Percentiles rank a stretch among this genome's conserved stretches.
These are phyloP conservation scores for Epichloe glyceriae DNA, from an alignment of 2,329 filamentous ascomycete species.

Conservation along the genomic window DNA sequence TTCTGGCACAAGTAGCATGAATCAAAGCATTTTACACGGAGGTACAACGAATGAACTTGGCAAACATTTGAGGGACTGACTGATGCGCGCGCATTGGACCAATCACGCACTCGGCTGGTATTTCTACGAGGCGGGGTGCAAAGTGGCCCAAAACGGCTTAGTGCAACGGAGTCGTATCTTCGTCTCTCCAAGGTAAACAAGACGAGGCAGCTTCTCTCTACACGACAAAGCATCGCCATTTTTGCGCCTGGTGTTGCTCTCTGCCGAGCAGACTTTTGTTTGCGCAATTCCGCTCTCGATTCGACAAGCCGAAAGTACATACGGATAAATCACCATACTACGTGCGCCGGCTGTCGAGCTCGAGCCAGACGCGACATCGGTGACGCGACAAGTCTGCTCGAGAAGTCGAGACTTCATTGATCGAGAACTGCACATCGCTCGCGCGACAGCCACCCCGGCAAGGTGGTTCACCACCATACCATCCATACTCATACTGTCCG, in stretches of 20 bases:
- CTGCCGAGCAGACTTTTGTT: neutral
- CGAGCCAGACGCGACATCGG: slow-evolving; percentile 3
- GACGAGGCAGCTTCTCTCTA: slow-evolving; percentile 6
- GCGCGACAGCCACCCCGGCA: slow-evolving; percentile 5
- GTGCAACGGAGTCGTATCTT: slow-evolving; percentile 1
- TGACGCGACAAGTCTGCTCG: slow-evolving; percentile 5
- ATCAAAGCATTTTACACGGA: too few relatives aligned
- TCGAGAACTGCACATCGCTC: neutral
- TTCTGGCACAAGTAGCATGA: too few relatives aligned
- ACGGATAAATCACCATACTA: neutral
- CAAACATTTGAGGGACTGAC: too few relatives aligned
- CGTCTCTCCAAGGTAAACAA: slow-evolving; percentile 10
- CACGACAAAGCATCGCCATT: slow-evolving; percentile 6
- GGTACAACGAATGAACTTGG: too few relatives aligned
- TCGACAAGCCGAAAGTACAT: slow-evolving; percentile 1
- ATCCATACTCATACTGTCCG: neutral
- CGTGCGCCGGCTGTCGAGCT: slow-evolving; percentile 3
- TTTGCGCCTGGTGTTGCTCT: neutral
- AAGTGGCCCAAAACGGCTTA: slow-evolving; percentile 6
- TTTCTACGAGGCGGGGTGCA: neutral
- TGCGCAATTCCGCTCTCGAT: neutral
- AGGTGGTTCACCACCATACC: slow-evolving; percentile 6
- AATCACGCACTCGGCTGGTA: neutral
- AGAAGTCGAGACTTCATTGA: neutral
- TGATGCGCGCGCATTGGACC: neutral